Base-by-base conservation (phyloP, 805 yeast species). In the Wickerhamomyces sydowiorum region DNA sequence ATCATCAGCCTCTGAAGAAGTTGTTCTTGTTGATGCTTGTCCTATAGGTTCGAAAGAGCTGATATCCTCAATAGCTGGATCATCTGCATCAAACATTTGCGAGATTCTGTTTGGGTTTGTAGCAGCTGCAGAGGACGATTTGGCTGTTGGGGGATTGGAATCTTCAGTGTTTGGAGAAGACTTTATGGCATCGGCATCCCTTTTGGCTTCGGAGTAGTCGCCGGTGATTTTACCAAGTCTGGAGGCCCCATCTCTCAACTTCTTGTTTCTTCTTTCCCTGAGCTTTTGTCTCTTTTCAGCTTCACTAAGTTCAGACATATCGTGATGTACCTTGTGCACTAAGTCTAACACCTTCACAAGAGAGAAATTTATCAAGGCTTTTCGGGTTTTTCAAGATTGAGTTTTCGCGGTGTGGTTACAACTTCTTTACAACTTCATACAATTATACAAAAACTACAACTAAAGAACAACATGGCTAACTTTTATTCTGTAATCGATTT, bases 241-340 rank as follows among this genome's bases (percentile, higher is more conserved):
- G 22, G 50, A 42, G 21, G 40, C 29, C 9, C 47, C 37, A 14
- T 54, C 40, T 28, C 49, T 50, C 39, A 57, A 48, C 36, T 56
- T 57, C 8, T 53, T 54, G 3, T 59, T 56, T 20, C 61, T 40
- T 36, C 60, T 53, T 41, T 57, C 60, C 21, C 61, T 48, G 2
- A 56, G 40, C 3, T 43, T 33, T 36, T 50, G 41, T 30, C 61
- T 47, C 38, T 57, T 56, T 38, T 57, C 61, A 3, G 54, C 56
- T 20, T 54, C 59, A 3, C 51, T 46, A n/a, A n/a, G n/a, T n/a
- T n/a, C n/a, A n/a, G n/a, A n/a, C n/a, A n/a, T n/a, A n/a, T n/a
- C n/a, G n/a, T n/a, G n/a, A n/a, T n/a, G n/a, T n/a, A n/a, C n/a
- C n/a, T n/a, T n/a, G n/a, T n/a, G n/a, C n/a, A n/a, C n/a, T n/a